These are phyloP conservation scores for Aspergillus incahuasiensis DNA, from an alignment of 495 filamentous ascomycete species.

Conservation along the genomic window DNA sequence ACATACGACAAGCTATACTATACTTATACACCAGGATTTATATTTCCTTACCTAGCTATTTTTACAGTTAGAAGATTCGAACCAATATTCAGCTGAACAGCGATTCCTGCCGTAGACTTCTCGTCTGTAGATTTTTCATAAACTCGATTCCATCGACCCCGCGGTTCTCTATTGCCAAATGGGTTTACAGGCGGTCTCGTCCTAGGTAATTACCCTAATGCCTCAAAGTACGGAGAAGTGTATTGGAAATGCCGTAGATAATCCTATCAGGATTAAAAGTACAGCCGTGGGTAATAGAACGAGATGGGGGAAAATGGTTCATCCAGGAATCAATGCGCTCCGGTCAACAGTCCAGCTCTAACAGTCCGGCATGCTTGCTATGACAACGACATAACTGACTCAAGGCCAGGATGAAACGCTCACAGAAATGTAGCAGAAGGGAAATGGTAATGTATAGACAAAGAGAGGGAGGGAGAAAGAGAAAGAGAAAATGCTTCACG, in stretches of 20 bases:
- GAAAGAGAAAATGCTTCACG: neutral
- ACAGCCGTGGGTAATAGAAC: neutral
- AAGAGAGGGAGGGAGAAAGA: neutral
- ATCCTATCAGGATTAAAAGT: slow-evolving; percentile 1
- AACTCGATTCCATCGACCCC: too few relatives aligned
- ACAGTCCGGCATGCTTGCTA: slow-evolving; percentile 3
- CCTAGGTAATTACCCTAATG: too few relatives aligned
- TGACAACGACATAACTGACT: neutral
- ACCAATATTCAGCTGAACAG: neutral
- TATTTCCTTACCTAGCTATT: neutral
- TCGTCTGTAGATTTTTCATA: too few relatives aligned
- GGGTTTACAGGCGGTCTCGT: too few relatives aligned
- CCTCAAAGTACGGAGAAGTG: too few relatives aligned
- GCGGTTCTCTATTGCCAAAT: too few relatives aligned
- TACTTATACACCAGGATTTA: neutral
- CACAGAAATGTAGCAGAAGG: neutral
- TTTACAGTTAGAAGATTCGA: neutral
- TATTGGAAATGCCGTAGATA: too few relatives aligned
- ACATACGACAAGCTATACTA: neutral
- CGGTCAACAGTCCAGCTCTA: neutral
- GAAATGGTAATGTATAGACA: neutral
- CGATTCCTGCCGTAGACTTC: too few relatives aligned
- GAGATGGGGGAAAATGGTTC: too few relatives aligned
- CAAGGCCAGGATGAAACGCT: neutral
- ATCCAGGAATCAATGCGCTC: neutral